phyloP scores from a whole-genome alignment of 2,329 filamentous ascomycete species.

The Periconia macrospinosa region DNA sequence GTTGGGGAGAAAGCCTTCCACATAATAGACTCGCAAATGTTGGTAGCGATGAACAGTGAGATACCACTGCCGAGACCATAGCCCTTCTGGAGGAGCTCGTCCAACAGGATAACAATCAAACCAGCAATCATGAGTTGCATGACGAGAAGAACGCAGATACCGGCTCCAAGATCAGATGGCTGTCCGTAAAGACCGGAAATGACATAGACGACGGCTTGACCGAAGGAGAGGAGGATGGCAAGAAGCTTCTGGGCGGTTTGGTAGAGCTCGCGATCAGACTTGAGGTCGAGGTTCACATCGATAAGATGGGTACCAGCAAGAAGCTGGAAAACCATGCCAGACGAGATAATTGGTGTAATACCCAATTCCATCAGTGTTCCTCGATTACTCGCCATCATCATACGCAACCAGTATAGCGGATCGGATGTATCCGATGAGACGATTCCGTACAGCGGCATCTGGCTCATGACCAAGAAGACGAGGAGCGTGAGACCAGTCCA shows the following conservation, averaged over 20 bases:
- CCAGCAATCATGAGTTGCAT: conserved; percentile 97
- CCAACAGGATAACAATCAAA: conserved; percentile 97
- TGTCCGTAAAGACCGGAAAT: conserved; percentile 92
- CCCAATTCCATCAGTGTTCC: conserved; percentile 95
- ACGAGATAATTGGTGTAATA: conserved; percentile 97
- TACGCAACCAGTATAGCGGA: conserved; percentile 98
- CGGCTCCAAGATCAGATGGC: conserved; percentile 93
- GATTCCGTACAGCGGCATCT: conserved; percentile 95
- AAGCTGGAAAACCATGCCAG: conserved; percentile 99
- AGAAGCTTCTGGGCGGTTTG: conserved; percentile 94
- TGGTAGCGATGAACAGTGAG: conserved; percentile 99
- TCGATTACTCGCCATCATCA: conserved; percentile 99
- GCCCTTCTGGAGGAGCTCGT: conserved; percentile 98
- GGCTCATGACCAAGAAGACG: conserved; percentile 99
- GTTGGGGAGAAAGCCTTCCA: conserved; percentile 99
- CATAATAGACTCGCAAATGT: conserved; percentile 99
- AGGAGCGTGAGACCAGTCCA: conserved; percentile 72
- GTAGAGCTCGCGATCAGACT: conserved; percentile 99
- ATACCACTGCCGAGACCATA: conserved; percentile 98
- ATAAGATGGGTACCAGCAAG: conserved; percentile 99
- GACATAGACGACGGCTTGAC: conserved; percentile 96
- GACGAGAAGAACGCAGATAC: conserved; percentile 97
- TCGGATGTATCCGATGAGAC: conserved; percentile 95
- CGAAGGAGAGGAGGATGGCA: conserved; percentile 95
- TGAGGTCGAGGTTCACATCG: conserved; percentile 99